phyloP scores from a whole-genome alignment of 2,329 filamentous ascomycete species.

The Drechslerella coelobrocha region DNA sequence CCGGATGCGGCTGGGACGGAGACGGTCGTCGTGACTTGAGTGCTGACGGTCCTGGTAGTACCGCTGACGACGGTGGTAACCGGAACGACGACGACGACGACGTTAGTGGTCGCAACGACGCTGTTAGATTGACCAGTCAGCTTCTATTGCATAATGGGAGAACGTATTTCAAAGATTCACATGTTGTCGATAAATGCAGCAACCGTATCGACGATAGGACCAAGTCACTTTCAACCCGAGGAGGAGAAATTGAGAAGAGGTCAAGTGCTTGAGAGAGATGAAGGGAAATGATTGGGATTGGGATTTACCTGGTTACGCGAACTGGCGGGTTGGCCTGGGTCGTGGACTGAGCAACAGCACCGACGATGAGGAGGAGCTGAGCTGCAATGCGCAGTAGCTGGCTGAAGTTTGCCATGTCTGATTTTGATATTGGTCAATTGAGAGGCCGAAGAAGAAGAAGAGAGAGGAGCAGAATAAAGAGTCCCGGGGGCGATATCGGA shows the following conservation, averaged over 20 bases:
- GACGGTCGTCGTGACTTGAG: conserved; percentile 11
- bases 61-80: conserved; percentile 35
- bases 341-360: conserved; percentile 21
- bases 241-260: too few species aligned
- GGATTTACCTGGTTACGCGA: conserved; percentile 30
- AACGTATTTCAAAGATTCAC: not conserved
- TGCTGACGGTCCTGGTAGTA: conserved; percentile 16
- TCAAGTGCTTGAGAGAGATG: too few species aligned
- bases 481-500: not conserved
- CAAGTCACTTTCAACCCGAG: too few species aligned
- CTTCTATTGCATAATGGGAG: not conserved
- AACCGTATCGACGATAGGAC: too few species aligned
- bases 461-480: not conserved
- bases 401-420: conserved; percentile 33
- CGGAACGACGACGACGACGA: conserved; percentile 30
- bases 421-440: not conserved
- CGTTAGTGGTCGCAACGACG: conserved; percentile 14
- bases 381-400: conserved; percentile 25
- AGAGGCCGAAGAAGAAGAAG: not conserved
- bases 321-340: conserved; percentile 39
- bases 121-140: conserved; percentile 6
- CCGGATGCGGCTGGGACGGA: not conserved
- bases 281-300: too few species aligned
- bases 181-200: too few species aligned
- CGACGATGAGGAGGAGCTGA: conserved; percentile 7